These are phyloP conservation scores for Pichia sp. DNA, from an alignment of 1,139 yeast species.

Conservation along the genomic window DNA sequence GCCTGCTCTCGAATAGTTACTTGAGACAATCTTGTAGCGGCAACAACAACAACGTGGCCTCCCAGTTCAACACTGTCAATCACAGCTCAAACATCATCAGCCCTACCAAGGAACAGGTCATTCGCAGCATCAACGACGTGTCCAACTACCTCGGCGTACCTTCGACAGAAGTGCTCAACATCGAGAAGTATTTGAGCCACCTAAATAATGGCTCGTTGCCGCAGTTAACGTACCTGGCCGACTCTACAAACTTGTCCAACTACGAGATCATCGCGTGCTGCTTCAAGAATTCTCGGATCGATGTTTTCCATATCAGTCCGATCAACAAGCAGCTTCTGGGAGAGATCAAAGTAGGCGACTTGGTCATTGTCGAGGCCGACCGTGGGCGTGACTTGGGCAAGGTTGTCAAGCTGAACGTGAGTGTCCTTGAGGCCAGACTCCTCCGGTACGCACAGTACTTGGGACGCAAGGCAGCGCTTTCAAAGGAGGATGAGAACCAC, in stretches of 20 bases:
- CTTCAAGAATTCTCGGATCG: constrained; percentile 83
- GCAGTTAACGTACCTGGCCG: constrained; percentile 28
- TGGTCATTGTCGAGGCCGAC: constrained; percentile 96
- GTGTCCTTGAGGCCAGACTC: constrained; percentile 57
- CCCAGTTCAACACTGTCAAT: neutral
- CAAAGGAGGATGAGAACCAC: constrained; percentile 25
- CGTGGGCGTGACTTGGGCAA: constrained; percentile 89
- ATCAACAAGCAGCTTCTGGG: constrained; percentile 41
- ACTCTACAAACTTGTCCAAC: constrained; percentile 19
- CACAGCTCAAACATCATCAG: constrained; percentile 3
- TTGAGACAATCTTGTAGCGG: neutral
- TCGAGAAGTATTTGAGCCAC: constrained; percentile 22
- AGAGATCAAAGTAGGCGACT: constrained; percentile 60
- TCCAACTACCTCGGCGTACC: constrained; percentile 27
- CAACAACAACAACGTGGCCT: too few relatives aligned
- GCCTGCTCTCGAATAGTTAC: neutral
- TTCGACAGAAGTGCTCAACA: constrained; percentile 23
- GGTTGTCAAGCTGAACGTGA: constrained; percentile 61
- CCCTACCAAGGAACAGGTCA: constrained; percentile 13
- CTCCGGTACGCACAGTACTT: constrained; percentile 52
- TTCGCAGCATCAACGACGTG: constrained; percentile 8
- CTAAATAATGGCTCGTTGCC: constrained; percentile 29
- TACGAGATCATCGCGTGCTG: constrained; percentile 61
- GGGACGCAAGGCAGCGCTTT: constrained; percentile 55
- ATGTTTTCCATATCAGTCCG: constrained; percentile 61